These are phyloP conservation scores for Hyphopichia khmerensis DNA, from an alignment of 1,139 yeast genomes.

Conservation along the genomic window DNA sequence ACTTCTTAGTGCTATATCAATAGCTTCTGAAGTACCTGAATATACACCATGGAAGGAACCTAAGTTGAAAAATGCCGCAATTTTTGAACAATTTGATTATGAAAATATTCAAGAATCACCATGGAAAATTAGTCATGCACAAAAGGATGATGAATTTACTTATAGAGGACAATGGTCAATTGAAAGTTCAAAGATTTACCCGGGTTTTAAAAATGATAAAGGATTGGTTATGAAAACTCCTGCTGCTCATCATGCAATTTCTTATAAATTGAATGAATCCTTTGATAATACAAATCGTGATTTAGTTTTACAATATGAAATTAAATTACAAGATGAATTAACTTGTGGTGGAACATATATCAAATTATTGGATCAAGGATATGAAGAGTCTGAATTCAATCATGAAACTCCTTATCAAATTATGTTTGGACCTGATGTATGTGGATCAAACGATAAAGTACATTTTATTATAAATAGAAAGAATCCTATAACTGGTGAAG, in stretches of 20 bases:
- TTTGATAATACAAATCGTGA: conserved; percentile 59
- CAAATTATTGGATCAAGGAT: conserved; percentile 59
- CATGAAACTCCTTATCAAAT: conserved; percentile 73
- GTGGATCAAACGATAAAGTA: conserved; percentile 77
- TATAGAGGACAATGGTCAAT: conserved; percentile 76
- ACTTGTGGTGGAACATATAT: conserved; percentile 89
- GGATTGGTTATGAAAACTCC: conserved; percentile 75
- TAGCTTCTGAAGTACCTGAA: conserved; percentile 4
- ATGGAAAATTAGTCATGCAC: conserved; percentile 67
- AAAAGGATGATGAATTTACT: conserved; percentile 51
- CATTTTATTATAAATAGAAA: conserved; percentile 69
- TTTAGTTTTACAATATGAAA: conserved; percentile 84
- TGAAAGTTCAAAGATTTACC: conserved; percentile 50
- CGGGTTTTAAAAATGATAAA: conserved; percentile 61
- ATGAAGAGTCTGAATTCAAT: conserved; percentile 42
- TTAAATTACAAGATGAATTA: conserved; percentile 73
- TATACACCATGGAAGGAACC: conserved; percentile 31
- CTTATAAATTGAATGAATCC: conserved; percentile 53
- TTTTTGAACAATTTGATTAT: conserved; percentile 68
- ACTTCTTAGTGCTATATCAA: background rate
- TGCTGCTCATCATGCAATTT: conserved; percentile 81
- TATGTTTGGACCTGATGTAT: conserved; percentile 94
- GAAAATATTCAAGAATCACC: conserved; percentile 37
- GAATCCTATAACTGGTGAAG: conserved; percentile 53
- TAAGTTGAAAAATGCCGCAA: conserved; percentile 37